These are phyloP conservation scores for Nakaseomyces delphensis DNA, from an alignment of 1,139 yeast genomes.

Conservation along the genomic window DNA sequence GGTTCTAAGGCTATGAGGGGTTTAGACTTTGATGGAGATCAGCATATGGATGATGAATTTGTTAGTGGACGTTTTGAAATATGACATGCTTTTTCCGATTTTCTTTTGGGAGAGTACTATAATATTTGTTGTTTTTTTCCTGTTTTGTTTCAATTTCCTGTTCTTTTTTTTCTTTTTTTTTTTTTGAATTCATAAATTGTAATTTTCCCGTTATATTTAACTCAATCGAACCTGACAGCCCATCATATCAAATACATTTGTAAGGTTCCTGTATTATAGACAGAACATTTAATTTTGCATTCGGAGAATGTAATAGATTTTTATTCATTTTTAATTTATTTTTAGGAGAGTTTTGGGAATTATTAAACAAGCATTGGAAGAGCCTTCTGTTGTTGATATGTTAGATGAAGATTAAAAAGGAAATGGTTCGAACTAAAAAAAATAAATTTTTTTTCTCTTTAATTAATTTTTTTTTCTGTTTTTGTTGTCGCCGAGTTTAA, in stretches of 20 bases:
- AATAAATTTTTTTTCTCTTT: too few species aligned
- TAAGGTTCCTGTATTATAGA: neutral
- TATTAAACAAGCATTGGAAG: too few species aligned
- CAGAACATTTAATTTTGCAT: neutral
- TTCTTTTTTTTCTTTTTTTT: neutral
- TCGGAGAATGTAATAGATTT: neutral
- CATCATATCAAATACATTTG: neutral
- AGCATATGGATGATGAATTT: slow-evolving; percentile 60
- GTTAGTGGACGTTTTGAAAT: slow-evolving; percentile 86
- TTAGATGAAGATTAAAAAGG: too few species aligned
- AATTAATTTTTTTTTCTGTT: too few species aligned
- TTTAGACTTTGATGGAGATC: slow-evolving; percentile 30
- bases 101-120: neutral
- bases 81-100: slow-evolving; percentile 28
- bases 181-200: neutral
- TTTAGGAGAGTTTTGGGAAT: too few species aligned
- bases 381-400: too few species aligned
- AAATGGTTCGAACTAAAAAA: too few species aligned
- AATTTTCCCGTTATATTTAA: neutral
- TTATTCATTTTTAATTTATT: neutral
- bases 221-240: too few species aligned
- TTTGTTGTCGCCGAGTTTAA: too few species aligned
- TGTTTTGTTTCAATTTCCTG: slow-evolving; percentile 2
- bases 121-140: neutral
- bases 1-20: slow-evolving; percentile 16